Percentiles rank a stretch among this genome's conserved stretches.
phyloP scores from a whole-genome alignment of 495 filamentous ascomycete species.

The Hypoxylon trugodes region DNA sequence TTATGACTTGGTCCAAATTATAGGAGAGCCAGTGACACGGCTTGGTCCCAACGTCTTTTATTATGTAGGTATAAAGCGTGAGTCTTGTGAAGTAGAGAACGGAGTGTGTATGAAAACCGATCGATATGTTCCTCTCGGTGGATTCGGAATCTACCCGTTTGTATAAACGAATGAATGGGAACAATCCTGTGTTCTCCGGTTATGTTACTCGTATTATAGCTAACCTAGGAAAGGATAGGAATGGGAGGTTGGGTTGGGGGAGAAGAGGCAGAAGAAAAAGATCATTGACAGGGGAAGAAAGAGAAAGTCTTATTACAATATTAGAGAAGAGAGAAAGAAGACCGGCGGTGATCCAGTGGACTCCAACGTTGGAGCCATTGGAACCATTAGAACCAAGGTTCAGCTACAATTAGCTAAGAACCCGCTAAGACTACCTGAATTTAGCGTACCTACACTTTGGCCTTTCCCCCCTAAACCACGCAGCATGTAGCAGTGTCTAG shows the following conservation, averaged over 20 bases:
- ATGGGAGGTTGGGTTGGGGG: constrained; percentile 27
- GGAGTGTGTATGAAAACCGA: constrained; percentile 6
- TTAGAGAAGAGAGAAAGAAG: constrained; percentile 12
- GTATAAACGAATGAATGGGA: constrained; percentile 38
- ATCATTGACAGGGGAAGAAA: constrained; percentile 47
- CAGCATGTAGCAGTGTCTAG: constrained; percentile 13
- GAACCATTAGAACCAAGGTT: constrained; percentile 10
- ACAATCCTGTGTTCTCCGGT: constrained; percentile 37
- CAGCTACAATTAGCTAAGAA: constrained; percentile 22
- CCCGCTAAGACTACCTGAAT: neutral
- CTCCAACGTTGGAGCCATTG: neutral
- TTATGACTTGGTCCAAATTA: neutral
- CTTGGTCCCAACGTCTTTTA: constrained; percentile 5
- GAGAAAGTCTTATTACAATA: constrained; percentile 29
- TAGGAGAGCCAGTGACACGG: constrained; percentile 2
- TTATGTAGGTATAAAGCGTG: constrained; percentile 5
- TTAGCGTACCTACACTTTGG: no score
- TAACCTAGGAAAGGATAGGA: constrained; percentile 17
- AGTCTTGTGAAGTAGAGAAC: neutral
- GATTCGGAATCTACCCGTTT: constrained; percentile 5
- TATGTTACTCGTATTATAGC: constrained; percentile 32
- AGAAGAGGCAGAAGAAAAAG: constrained; percentile 19
- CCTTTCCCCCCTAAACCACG: constrained; percentile 11
- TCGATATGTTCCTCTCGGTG: constrained; percentile 14
- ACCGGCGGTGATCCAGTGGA: neutral